Evolutionary conservation across 768 basidiomycete species (phyloP), one percentile per base, ranked within the genome.

Genomic region (Auricularia auricula-judae): DNA sequence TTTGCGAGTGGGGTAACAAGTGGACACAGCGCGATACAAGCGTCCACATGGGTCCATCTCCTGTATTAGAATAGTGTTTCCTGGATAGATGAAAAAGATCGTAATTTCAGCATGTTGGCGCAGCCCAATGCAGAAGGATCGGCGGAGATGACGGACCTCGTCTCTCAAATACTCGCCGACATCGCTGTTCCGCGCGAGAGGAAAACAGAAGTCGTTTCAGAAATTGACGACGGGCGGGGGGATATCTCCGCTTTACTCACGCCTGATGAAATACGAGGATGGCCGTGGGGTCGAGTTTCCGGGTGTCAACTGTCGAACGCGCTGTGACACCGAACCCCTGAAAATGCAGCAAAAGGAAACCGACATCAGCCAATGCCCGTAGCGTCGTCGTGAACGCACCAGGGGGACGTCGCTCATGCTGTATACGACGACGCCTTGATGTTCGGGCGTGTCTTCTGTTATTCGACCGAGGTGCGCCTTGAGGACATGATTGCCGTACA

Each of bases 251-350:
- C 39, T 42, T 14, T 58, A 34, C 88, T 64, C 73, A 95, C 92
- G 97, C 89, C 79, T 99, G 97, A 73, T 98, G 97, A 77, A 98
- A 99, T 2, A 98, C 97, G 61, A 99, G 87, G 65, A 99, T 98
- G 5, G 91, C 86, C 29, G 95, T 98, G 29, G 97, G 97, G 73
- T 98, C 97, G 54, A 98, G 76, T 82, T 99, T 99, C 69, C 96
- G 79, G 33, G 97, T 98, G 74, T 99, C 97, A 7, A 97, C 76
- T 3, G 97, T 98, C 36, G 94, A 95, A 64, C 95, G 82, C 3
- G 97, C 91, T 39, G 97, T 98, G 3, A 98, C 97, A 64, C 97
- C 97, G 72, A 98, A 98, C 33, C 97, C 97, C 94, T 98, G 70
- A 63, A 65, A 65, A 33, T 2, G 54, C 69, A 21, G 71, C 36